A percentile compares a stretch with the other conserved stretches of the same genome.
These are phyloP conservation scores for Blastobotrys ciferrii DNA, from an alignment of 1,139 yeast species.

Conservation along the genomic window DNA sequence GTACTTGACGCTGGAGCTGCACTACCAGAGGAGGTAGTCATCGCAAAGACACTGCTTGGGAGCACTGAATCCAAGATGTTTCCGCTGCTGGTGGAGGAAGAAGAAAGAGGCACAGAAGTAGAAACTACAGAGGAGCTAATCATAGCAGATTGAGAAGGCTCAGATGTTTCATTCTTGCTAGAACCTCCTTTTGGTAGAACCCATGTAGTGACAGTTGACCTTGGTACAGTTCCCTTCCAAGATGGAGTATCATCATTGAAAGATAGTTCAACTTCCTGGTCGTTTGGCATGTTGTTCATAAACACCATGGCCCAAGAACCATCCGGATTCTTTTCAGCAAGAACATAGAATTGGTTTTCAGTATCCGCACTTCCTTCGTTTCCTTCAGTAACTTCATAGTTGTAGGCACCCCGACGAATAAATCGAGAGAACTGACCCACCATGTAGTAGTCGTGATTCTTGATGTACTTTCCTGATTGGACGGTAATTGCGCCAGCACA, in stretches of 20 bases:
- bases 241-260: conserved; percentile 9
- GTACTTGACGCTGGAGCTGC: not conserved
- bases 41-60: not conserved
- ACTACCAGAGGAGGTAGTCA: not conserved
- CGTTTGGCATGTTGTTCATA: conserved; percentile 15
- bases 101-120: not conserved
- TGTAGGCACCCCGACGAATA: conserved; percentile 22
- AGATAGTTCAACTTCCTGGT: conserved; percentile 11
- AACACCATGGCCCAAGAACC: conserved; percentile 15
- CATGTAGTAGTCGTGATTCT: conserved; percentile 18
- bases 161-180: not conserved
- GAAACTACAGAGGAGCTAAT: not conserved
- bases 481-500: conserved; percentile 17
- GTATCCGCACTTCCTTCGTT: conserved; percentile 7
- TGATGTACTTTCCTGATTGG: conserved; percentile 10
- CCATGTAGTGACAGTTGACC: conserved; percentile 15
- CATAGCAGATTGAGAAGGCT: not conserved
- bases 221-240: conserved; percentile 13
- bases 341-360: conserved; percentile 13
- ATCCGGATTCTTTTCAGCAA: conserved; percentile 16
- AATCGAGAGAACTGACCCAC: conserved; percentile 22
- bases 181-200: conserved; percentile 9
- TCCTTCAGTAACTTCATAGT: conserved; percentile 14
- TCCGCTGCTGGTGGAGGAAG: not conserved
- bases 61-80: not conserved